These are phyloP conservation scores for Citrus inodora DNA, from an alignment of 345 rosid species.

Conservation along the genomic window DNA sequence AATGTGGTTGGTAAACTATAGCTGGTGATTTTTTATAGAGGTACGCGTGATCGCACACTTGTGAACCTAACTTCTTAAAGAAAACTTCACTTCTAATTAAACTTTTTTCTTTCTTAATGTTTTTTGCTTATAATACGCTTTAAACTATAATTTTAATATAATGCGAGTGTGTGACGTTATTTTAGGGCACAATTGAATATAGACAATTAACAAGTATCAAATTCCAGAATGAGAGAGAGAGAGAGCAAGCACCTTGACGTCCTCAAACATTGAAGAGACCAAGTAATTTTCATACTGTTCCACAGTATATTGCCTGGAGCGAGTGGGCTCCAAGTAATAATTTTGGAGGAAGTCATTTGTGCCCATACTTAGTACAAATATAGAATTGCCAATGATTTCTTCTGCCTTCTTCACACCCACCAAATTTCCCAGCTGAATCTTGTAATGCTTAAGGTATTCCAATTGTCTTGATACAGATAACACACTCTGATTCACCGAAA, in stretches of 20 bases:
- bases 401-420: slow-evolving; percentile 55
- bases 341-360: slow-evolving; percentile 85
- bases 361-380: slow-evolving; percentile 70
- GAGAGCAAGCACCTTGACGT: slow-evolving; percentile 43
- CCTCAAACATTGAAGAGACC: slow-evolving; percentile 43
- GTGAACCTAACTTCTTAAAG: not conserved
- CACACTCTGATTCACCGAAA: slow-evolving; percentile 45
- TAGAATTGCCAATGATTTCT: slow-evolving; percentile 39
- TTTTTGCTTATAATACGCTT: not conserved
- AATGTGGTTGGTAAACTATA: not conserved
- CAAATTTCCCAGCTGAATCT: slow-evolving; percentile 46
- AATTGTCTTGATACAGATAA: slow-evolving; percentile 55
- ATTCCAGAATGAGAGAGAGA: not conserved
- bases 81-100: not conserved
- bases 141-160: not conserved
- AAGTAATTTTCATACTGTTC: slow-evolving; percentile 52
- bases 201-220: not conserved
- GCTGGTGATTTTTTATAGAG: not conserved
- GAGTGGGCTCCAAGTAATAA: slow-evolving; percentile 62
- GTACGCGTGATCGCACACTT: too few relatives aligned
- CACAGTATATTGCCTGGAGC: slow-evolving; percentile 51
- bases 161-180: not conserved
- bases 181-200: not conserved
- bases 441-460: slow-evolving; percentile 63
- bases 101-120: too few relatives aligned